These are phyloP conservation scores for Tolypocladium album DNA, from an alignment of 2,329 filamentous ascomycete species.

Conservation along the genomic window DNA sequence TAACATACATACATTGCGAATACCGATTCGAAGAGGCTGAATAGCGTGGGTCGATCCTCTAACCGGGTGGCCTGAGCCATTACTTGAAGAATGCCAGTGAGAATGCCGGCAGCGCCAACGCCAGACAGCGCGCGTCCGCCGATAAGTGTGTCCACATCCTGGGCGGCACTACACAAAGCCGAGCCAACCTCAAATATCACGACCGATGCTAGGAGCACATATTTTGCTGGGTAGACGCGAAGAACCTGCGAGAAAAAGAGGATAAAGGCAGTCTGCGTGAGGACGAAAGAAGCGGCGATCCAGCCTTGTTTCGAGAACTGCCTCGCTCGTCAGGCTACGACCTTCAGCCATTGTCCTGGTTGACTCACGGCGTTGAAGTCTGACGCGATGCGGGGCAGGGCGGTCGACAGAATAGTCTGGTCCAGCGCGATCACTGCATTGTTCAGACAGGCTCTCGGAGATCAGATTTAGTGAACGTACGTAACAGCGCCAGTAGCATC, in stretches of 20 bases:
- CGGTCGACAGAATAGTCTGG: not conserved
- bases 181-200: not conserved
- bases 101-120: not conserved
- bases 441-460: not conserved
- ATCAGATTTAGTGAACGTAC: not conserved
- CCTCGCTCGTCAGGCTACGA: not conserved
- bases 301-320: not conserved
- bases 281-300: not conserved
- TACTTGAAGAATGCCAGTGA: not conserved
- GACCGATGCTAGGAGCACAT: not conserved
- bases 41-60: not conserved
- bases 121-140: not conserved
- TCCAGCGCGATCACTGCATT: not conserved
- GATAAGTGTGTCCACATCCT: not conserved
- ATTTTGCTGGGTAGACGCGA: not conserved
- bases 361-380: not conserved
- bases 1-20: not conserved
- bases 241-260: not conserved
- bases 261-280: not conserved
- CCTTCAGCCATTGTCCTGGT: not conserved
- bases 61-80: not conserved
- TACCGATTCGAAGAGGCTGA: not conserved
- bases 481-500: not conserved
- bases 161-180: not conserved
- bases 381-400: not conserved